Evolutionary conservation across 108 stramenopile genomes (phyloP).

Genomic region (Conticribra guillardii): DNA sequence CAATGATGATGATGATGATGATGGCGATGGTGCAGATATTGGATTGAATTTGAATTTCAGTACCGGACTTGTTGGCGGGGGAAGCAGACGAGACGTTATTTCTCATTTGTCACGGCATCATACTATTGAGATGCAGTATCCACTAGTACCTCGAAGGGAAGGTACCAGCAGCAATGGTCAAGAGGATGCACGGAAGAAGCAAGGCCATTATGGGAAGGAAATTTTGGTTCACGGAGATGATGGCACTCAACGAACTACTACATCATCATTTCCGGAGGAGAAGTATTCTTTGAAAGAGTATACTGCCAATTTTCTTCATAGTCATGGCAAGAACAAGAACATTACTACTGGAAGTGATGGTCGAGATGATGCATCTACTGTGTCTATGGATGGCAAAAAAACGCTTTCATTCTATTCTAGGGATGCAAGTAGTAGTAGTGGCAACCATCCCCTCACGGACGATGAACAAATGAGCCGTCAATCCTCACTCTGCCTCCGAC

Average conservation of each 20-base stretch:
- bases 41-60: constrained; percentile 35
- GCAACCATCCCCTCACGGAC: background rate
- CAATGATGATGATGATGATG: background rate
- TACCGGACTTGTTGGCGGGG: background rate
- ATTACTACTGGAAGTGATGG: too few species aligned
- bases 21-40: constrained; percentile 16
- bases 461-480: constrained; percentile 13
- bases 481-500: constrained; percentile 30
- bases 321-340: constrained; percentile 6
- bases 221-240: background rate
- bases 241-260: too few species aligned
- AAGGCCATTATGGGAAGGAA: constrained; percentile 3
- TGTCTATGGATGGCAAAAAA: background rate
- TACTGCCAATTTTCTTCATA: constrained; percentile 24
- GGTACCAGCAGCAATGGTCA: background rate
- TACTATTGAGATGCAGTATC: background rate
- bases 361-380: background rate
- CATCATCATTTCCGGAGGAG: background rate
- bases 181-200: too few species aligned
- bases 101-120: background rate
- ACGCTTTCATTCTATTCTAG: constrained; percentile 22
- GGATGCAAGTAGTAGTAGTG: background rate
- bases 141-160: background rate
- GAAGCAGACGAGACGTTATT: background rate
- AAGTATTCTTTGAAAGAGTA: constrained; percentile 25